A percentile compares a stretch with the other conserved stretches of the same genome.
phyloP scores from a whole-genome alignment of 2,329 filamentous ascomycete genomes.

The Allantophomopsis lycopodina region DNA sequence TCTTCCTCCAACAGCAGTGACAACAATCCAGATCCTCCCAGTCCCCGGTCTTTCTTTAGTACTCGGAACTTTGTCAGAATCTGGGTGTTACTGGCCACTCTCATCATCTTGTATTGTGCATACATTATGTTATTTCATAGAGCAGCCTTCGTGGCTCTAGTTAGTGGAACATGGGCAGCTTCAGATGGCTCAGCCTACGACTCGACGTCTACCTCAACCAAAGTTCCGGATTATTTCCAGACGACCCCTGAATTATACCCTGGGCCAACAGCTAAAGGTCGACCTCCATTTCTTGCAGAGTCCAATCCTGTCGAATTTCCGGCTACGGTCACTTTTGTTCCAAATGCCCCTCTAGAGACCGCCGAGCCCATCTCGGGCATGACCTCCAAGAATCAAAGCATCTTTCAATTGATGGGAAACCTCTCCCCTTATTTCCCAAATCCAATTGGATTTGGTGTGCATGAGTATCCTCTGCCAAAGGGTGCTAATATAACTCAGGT shows the following conservation, averaged over 20 bases:
- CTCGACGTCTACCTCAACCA: slow-evolving; percentile 10
- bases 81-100: neutral
- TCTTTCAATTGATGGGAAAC: slow-evolving; percentile 59
- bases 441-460: slow-evolving; percentile 54
- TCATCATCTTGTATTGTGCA: neutral
- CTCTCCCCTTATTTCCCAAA: slow-evolving; percentile 58
- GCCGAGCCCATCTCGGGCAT: slow-evolving; percentile 50
- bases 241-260: slow-evolving; percentile 44
- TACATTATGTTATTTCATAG: neutral
- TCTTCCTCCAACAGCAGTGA: too few species aligned
- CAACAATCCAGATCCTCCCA: too few species aligned
- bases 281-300: slow-evolving; percentile 56
- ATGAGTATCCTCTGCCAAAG: slow-evolving; percentile 54
- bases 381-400: slow-evolving; percentile 42
- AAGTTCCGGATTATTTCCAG: slow-evolving; percentile 49
- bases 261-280: slow-evolving; percentile 59
- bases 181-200: neutral
- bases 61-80: neutral
- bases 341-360: slow-evolving; percentile 59
- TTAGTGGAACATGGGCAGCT: neutral
- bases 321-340: slow-evolving; percentile 44
- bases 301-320: slow-evolving; percentile 52
- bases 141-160: neutral
- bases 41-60: too few species aligned
- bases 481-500: slow-evolving; percentile 58